These are phyloP conservation scores for Pythium vanterpoolii DNA, from an alignment of 352 stramenopile species.

Conservation along the genomic window DNA sequence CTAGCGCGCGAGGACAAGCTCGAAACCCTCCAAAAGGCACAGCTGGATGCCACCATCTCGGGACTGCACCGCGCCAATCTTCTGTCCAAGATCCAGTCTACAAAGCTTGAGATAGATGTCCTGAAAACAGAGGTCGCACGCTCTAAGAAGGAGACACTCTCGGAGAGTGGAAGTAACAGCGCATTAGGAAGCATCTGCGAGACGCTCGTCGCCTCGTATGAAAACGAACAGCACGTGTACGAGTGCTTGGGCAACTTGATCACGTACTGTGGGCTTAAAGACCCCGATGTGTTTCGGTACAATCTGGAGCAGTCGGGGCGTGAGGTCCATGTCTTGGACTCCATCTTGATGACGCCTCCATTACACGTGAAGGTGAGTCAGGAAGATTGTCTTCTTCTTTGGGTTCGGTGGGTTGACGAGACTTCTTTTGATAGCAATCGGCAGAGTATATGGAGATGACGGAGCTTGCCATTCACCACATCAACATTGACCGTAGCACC, in stretches of 20 bases:
- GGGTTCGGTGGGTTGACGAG: neutral
- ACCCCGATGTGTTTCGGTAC: slow-evolving; percentile 42
- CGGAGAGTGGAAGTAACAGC: slow-evolving; percentile 27
- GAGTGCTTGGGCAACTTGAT: slow-evolving; percentile 65
- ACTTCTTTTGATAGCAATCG: slow-evolving; percentile 12
- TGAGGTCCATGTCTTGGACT: slow-evolving; percentile 58
- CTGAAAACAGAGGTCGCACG: slow-evolving; percentile 43
- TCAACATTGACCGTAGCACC: neutral
- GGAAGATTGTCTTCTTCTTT: neutral
- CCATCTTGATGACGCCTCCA: slow-evolving; percentile 42
- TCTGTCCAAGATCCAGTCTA: slow-evolving; percentile 15
- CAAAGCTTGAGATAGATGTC: slow-evolving; percentile 59
- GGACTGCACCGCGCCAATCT: neutral
- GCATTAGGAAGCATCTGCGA: slow-evolving; percentile 57
- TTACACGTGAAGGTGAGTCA: slow-evolving; percentile 37
- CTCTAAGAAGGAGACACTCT: slow-evolving; percentile 54
- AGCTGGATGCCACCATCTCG: neutral
- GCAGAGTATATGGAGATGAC: slow-evolving; percentile 19
- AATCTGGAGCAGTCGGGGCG: slow-evolving; percentile 56
- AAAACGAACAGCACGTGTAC: slow-evolving; percentile 73
- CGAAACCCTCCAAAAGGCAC: slow-evolving; percentile 10
- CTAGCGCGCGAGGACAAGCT: slow-evolving; percentile 42
- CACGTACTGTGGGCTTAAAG: slow-evolving; percentile 39
- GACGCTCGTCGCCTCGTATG: slow-evolving; percentile 55
- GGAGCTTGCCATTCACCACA: slow-evolving; percentile 24